Evolutionary conservation across 139 green algal genomes (phyloP), one percentile per base, ranked within the genome.

Genomic region (Edaphochlamys debaryana): DNA sequence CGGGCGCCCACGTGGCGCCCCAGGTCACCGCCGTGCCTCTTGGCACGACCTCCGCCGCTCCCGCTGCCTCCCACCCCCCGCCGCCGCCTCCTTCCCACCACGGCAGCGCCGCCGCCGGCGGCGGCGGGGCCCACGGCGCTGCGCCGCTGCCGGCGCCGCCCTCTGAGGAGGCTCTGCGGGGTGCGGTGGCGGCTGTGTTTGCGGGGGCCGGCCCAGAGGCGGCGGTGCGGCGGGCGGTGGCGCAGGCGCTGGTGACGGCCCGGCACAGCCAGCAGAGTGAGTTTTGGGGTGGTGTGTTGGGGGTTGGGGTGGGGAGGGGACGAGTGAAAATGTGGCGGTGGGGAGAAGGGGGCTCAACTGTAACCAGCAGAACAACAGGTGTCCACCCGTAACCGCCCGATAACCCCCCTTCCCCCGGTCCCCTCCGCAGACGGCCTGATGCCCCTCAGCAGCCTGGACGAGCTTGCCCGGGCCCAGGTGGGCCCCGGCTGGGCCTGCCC

Each of bases 401-500:
- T n/a, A n/a, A n/a, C n/a, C n/a, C n/a, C n/a, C n/a, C n/a, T n/a
- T n/a, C n/a, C n/a, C n/a, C n/a, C n/a, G n/a, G n/a, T n/a, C n/a
- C n/a, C n/a, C n/a, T n/a, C 63, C 34, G 9, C 64, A 69, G 74
- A 60, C 30, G 74, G 74, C 40, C 63, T 81, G 36, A 40, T 81
- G 40, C 74, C 74, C 40, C 74, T 81, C 13, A 48, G 58, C 30
- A 58, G 74, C 29, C 74, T 81, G 52, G 42, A 30, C 19, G 74
- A 81, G 23, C 32, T 71, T 8, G 60, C 71, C 7, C 17, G 29
- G 29, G 27, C 5, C n/a, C 15, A 37, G 27, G 9, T 37, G 9
- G 30, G 19, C 19, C 3, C 17, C 38, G 42, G 42, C 9, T 11
- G 27, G 17, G 30, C 22, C 9, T 56, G 29, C 41, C 30, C 30